Base-by-base conservation (phyloP, 2,329 filamentous ascomycete species). In the Diaporthe sp. region DNA sequence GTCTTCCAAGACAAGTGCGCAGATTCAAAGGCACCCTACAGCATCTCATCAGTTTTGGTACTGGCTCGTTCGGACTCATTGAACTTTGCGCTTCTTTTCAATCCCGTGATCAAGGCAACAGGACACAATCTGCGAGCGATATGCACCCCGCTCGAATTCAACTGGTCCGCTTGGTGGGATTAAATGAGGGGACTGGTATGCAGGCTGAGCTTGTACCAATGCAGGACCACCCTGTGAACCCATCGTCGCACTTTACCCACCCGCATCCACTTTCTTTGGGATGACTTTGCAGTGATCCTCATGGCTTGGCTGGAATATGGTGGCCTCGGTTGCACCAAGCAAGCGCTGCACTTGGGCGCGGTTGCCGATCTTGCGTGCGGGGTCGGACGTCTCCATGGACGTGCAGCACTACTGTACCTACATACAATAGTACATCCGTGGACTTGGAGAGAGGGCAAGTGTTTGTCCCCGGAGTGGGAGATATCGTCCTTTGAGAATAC, bases 281-380 rank as follows among this genome's bases (percentile, higher is more conserved):
- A 53, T 53, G 44, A 37, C 63, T 37, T 27, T 53, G 63, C 47
- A 68, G 44, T 25, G 9, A 37, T 68, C n/a, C 47, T 22, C 30
- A 53, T 53, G n/a, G 47, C 63, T 68, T 39, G 44, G 63, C 47
- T 53, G 9, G 8, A 27, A 7, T 19, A 8, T 13, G 19, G 22
- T 27, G 44, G 15, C 32, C 63, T 27, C 63, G 63, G 63, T 53
- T 68, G 32, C 32, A 53, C 47, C 44, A 37, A 37, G n/a, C 47
- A 44, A 44, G 19, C 4, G 32, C 1, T 3, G 47, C 15, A 27
- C 32, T 25, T 27, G 44, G 30, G 22, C n/a, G n/a, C 32, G 32
- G 19, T 68, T 72, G 71, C 71, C 51, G 71, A 72, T 72, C 71
- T 72, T 32, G 30, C 37, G 71, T 72, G 71, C 71, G 71, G 71